Conservation (phyloP, 75 land plant genomes). For the Sequoia sempervirens region DNA sequence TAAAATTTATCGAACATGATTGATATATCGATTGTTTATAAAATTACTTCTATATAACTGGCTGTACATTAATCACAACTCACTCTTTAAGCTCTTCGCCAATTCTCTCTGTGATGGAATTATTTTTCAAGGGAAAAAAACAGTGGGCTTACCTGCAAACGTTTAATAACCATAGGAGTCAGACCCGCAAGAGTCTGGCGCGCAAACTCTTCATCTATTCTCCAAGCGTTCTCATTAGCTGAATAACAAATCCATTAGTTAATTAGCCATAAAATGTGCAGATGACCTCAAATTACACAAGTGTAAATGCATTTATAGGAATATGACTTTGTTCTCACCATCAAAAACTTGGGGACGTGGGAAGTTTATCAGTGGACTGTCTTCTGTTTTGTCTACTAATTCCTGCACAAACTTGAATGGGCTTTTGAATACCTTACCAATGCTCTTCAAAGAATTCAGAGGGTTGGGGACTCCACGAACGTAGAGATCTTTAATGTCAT, state of each 20-base stretch:
- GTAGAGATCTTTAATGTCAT: conserved; percentile 21
- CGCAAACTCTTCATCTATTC: conserved; percentile 40
- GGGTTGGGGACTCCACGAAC: neutral
- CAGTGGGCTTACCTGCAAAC: conserved; percentile 33
- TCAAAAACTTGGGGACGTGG: neutral
- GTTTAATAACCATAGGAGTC: conserved; percentile 51
- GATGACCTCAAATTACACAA: neutral
- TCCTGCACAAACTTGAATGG: neutral
- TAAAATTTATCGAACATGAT: too few relatives aligned
- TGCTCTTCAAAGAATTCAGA: neutral
- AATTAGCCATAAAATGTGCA: neutral
- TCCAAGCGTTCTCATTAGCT: conserved; percentile 39
- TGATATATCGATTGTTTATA: too few relatives aligned
- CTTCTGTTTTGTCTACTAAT: neutral
- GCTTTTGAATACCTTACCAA: too few relatives aligned
- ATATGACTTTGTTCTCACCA: neutral
- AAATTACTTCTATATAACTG: too few relatives aligned
- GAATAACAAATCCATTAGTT: neutral
- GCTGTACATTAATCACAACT: too few relatives aligned
- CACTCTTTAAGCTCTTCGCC: too few relatives aligned
- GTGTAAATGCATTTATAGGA: neutral
- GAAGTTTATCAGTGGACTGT: neutral
- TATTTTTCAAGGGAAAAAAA: neutral
- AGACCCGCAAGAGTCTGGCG: conserved; percentile 52
- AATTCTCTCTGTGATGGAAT: too few relatives aligned